phyloP scores from a whole-genome alignment of 1,284 basidiomycete species.

The Sutorius eximius region DNA sequence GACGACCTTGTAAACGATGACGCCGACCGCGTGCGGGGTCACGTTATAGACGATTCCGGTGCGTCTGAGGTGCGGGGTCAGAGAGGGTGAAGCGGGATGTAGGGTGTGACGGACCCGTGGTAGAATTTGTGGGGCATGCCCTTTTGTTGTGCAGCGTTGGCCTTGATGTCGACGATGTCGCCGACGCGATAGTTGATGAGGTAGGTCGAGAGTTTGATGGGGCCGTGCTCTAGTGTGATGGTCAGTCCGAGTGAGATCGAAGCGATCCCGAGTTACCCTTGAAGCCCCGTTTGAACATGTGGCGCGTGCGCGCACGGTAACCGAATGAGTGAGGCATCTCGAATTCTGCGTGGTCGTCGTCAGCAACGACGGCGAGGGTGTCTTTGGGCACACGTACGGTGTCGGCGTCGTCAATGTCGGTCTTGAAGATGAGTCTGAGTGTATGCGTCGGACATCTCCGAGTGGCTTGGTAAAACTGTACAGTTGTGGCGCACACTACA shows the following conservation, averaged over 20 bases:
- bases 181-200: slow-evolving; percentile 92
- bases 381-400: slow-evolving; percentile 39
- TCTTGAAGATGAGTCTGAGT: slow-evolving; percentile 36
- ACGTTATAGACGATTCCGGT: slow-evolving; percentile 99
- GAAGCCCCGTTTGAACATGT: slow-evolving; percentile 99
- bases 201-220: slow-evolving; percentile 91
- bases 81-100: neutral
- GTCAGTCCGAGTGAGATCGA: slow-evolving; percentile 15
- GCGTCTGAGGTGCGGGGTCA: slow-evolving; percentile 51
- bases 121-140: slow-evolving; percentile 99
- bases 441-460: slow-evolving; percentile 39
- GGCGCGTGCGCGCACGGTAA: slow-evolving; percentile 99
- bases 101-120: slow-evolving; percentile 63
- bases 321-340: slow-evolving; percentile 99
- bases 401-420: slow-evolving; percentile 43
- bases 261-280: slow-evolving; percentile 61
- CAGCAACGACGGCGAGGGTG: slow-evolving; percentile 12
- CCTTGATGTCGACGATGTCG: slow-evolving; percentile 99
- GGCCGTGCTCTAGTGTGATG: slow-evolving; percentile 75
- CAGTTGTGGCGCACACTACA: slow-evolving; percentile 41
- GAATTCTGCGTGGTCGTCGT: slow-evolving; percentile 45
- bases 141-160: slow-evolving; percentile 98
- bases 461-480: slow-evolving; percentile 42
- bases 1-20: slow-evolving; percentile 98
- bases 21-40: slow-evolving; percentile 90